Evolutionary conservation across 2,329 filamentous ascomycete genomes (phyloP), one percentile per base, ranked within the genome.

Genomic region (Acephala macrosclerotiorum): DNA sequence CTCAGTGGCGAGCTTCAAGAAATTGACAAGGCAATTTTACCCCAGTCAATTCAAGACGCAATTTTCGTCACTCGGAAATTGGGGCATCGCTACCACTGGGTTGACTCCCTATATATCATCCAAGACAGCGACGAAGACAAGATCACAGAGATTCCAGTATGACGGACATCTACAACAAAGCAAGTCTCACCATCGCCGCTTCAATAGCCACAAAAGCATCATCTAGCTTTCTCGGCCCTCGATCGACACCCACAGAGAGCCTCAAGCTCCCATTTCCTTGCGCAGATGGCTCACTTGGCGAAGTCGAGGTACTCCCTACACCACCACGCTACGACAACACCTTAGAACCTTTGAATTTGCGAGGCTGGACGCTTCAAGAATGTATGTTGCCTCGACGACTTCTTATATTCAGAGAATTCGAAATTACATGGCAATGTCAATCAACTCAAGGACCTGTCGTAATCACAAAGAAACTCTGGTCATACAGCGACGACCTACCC

Each of bases 351-450:
- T n/a, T 42, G n/a, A 42, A 42, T 16, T n/a, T 42, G 14, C 40
- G 40, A 42, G 40, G 40, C 40, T 42, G 40, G 40, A 42, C 40
- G 2, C 16, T 42, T 16, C 40, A 42, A 42, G 40, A 42, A 42
- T 16, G 40, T 16, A 42, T 42, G 40, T 6, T 42, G 14, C 18
- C 40, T 5, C 40, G 40, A 6, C 40, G 40, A 2, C 40, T 42
- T n/a, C 40, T 42, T 16, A 42, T 42, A 12, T 42, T 42, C 6
- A 16, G 40, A 12, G 45, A 49, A 26, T n/a, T 20, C 20, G 45
- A 49, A 49, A 49, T 49, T 3, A 26, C 45, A 25, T 49, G 45
- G 45, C 45, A 49, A 14, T 49, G 22, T 14, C 45, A 49, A 49
- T 49, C 45, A 49, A 49, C 22, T 20, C 45, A 26, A 49, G 45